Percentiles rank a stretch among this genome's conserved stretches.
Evolutionary conservation across 1,284 basidiomycete genomes (phyloP).

Genomic region (Xanthoconium separans): DNA sequence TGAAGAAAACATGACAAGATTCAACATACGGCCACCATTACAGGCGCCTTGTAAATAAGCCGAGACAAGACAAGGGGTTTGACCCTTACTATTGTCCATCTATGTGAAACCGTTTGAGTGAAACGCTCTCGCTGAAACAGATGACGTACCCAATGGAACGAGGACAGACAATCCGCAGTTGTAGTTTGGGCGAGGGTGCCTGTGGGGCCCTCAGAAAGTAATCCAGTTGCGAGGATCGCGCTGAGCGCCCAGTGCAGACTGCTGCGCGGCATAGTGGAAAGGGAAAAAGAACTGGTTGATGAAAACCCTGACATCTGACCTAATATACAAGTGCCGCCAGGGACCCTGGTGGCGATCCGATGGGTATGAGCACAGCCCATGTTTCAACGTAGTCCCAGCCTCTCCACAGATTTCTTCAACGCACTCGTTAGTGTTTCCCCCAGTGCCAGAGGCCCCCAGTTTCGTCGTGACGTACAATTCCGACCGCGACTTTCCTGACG

Average conservation of each 20-base stretch:
- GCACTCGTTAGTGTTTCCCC: conserved; percentile 49
- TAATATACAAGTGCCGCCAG: no score
- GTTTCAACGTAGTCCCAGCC: conserved; percentile 41
- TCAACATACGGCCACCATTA: conserved; percentile 27
- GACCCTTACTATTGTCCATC: conserved; percentile 34
- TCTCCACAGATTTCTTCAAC: conserved; percentile 53
- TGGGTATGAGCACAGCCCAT: no score
- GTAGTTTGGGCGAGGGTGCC: conserved; percentile 21
- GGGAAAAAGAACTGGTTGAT: background rate
- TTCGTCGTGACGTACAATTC: conserved; percentile 68
- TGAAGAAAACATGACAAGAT: background rate
- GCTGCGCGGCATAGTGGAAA: conserved; percentile 10
- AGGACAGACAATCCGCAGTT: conserved; percentile 16
- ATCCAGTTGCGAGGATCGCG: conserved; percentile 13
- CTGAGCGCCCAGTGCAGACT: conserved; percentile 11
- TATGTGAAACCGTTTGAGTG: conserved; percentile 6
- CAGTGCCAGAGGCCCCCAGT: conserved; percentile 36
- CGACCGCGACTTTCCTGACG: conserved; percentile 46
- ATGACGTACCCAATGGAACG: conserved; percentile 28
- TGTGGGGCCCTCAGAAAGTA: conserved; percentile 16
- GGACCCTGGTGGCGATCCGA: no score
- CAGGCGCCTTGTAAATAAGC: conserved; percentile 36
- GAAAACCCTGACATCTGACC: no score
- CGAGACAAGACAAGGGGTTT: conserved; percentile 36
- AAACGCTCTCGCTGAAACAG: background rate